Evolutionary conservation across 495 filamentous ascomycete species (phyloP).

Genomic region (Entonaema liquescens): DNA sequence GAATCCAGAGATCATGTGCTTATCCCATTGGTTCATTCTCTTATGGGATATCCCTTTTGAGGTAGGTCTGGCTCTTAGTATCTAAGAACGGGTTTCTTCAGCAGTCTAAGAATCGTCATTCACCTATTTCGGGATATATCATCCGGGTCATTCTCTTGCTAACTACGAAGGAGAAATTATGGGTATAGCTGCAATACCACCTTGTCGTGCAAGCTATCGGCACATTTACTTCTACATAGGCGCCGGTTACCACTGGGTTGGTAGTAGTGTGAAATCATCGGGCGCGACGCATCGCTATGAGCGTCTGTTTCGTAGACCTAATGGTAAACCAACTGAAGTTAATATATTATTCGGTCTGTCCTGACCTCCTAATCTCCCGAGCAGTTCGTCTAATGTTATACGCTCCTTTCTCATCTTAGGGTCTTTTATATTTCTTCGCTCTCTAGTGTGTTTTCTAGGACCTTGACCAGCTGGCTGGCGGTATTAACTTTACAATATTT

Average conservation of each 20-base stretch:
- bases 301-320: neutral
- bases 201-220: slow-evolving; percentile 9
- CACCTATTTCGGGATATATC: slow-evolving; percentile 1
- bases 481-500: slow-evolving; percentile 23
- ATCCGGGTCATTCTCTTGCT: neutral
- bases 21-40: slow-evolving; percentile 11
- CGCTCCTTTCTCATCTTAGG: slow-evolving; percentile 12
- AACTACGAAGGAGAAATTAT: slow-evolving; percentile 9
- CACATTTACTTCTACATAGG: slow-evolving; percentile 20
- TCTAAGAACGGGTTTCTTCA: neutral
- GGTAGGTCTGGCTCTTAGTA: neutral
- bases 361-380: slow-evolving; percentile 20
- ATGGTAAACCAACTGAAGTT: neutral
- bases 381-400: slow-evolving; percentile 27
- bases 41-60: slow-evolving; percentile 11
- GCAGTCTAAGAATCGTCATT: slow-evolving; percentile 4
- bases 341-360: slow-evolving; percentile 42
- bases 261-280: slow-evolving; percentile 14
- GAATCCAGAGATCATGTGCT: neutral
- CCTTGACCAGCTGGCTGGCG: slow-evolving; percentile 40
- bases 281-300: slow-evolving; percentile 5
- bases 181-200: slow-evolving; percentile 22
- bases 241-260: slow-evolving; percentile 26
- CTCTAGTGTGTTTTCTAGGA: neutral
- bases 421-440: slow-evolving; percentile 3